Percentiles rank a stretch among this genome's conserved stretches.
These are phyloP conservation scores for Diplodia sapinea DNA, from an alignment of 2,329 filamentous ascomycete genomes.

Conservation along the genomic window DNA sequence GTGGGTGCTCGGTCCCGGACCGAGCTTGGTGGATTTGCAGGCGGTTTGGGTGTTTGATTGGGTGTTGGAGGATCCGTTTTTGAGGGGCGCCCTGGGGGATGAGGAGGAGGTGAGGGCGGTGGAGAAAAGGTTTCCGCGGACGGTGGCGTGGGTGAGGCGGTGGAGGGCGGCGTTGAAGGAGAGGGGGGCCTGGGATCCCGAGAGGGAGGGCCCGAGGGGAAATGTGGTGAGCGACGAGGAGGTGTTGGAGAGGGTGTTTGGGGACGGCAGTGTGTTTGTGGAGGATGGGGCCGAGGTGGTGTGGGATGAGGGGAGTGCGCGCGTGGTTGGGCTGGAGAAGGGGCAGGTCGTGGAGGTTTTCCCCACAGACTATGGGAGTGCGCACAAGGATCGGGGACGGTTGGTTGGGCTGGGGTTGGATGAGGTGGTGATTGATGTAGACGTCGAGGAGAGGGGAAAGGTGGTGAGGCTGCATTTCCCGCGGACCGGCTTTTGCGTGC, in stretches of 20 bases:
- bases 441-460: constrained; percentile 24
- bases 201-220: constrained; percentile 40
- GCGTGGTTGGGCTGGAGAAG: constrained; percentile 59
- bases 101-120: constrained; percentile 40
- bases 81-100: constrained; percentile 60
- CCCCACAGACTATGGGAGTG: constrained; percentile 42
- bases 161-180: not conserved
- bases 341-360: constrained; percentile 59
- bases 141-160: constrained; percentile 5
- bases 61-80: constrained; percentile 51
- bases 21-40: constrained; percentile 69
- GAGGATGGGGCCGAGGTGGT: constrained; percentile 40
- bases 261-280: constrained; percentile 33
- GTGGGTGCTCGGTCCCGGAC: constrained; percentile 63
- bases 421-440: constrained; percentile 39
- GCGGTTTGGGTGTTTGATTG: constrained; percentile 68
- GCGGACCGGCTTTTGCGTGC: constrained; percentile 38
- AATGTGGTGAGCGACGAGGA: constrained; percentile 56
- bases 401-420: constrained; percentile 40
- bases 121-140: constrained; percentile 4
- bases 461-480: constrained; percentile 38
- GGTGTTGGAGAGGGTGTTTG: constrained; percentile 57
- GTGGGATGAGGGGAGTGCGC: constrained; percentile 52
- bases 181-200: constrained; percentile 2
- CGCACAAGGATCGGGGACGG: constrained; percentile 38